Base-by-base conservation (phyloP, 108 stramenopile species). In the Cyclotella sp. region DNA sequence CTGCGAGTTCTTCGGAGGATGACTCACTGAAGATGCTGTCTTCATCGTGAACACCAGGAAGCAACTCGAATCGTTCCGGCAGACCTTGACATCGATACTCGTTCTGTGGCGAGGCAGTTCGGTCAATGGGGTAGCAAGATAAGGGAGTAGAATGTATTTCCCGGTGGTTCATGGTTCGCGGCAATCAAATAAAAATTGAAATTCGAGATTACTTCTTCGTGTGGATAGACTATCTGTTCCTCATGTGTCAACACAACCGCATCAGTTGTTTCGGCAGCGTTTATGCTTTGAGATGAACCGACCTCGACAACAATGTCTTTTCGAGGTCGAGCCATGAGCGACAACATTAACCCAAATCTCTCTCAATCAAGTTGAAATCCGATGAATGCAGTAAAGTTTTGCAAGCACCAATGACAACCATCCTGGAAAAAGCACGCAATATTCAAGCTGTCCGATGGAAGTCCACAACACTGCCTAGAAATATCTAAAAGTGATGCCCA, bases 1-100 rank as follows among this genome's bases (percentile, higher is more conserved):
- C 3, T 15, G 13, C 12, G 3, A 1, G 4, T 1, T 47, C 46
- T 3, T 28, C 21, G 13, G 44, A n/a, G 14, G 15, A 34, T 3
- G 61, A 62, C 3, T 62, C 24, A 34, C 53, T 70, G 18, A 70
- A 70, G 54, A 70, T 70, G 14, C 19, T 61, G 57, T 79, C 66
- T 27, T 72, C 68, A 14, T 60, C 58, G 22, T 54, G 45, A 27
- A 64, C 18, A 44, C 69, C 58, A 14, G 74, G 58, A 30, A 75
- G 60, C 24, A 63, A 54, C 39, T 86, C 43, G 19, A 46, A 26
- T 47, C 45, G 16, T 26, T 77, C 54, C 27, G 11, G 4, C 3
- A 26, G 21, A 57, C 19, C 12, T 57, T 12, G 55, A 26, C 24
- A 4, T 24, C 12, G 55, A 24, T 22, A 57, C n/a, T 57, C 55